These are phyloP conservation scores for Xanthoceras sorbifolium DNA, from an alignment of 345 rosid species.

Conservation along the genomic window DNA sequence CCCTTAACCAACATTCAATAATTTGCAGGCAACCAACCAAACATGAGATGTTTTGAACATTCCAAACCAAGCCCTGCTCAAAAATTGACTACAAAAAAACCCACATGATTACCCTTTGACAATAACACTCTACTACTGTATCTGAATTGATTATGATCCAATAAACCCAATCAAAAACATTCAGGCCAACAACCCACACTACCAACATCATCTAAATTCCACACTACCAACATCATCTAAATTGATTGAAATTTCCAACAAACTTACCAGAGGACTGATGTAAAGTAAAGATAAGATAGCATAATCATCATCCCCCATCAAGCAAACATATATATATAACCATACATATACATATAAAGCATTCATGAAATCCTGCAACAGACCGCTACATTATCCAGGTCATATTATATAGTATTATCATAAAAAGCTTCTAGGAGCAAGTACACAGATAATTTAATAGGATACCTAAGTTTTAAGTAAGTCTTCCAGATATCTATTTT, in stretches of 20 bases:
- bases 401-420: constrained; percentile 3
- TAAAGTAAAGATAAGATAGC: too few species aligned
- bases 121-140: not conserved
- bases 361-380: constrained; percentile 18
- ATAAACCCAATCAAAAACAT: not conserved
- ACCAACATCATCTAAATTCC: too few species aligned
- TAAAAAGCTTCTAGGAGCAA: constrained; percentile 6
- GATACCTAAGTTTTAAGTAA: constrained; percentile 16
- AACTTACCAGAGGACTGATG: not conserved
- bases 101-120: not conserved
- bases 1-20: not conserved
- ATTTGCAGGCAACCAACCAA: not conserved
- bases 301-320: constrained; percentile 10
- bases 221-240: constrained; percentile 5
- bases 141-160: not conserved
- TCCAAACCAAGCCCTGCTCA: not conserved
- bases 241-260: constrained; percentile 16
- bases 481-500: not conserved
- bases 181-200: constrained; percentile 9
- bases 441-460: constrained; percentile 19
- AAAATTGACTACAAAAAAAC: not conserved
- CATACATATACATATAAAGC: constrained; percentile 2
- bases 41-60: not conserved
- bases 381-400: constrained; percentile 12
- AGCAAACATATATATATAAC: not conserved